Evolutionary conservation across 768 basidiomycete genomes (phyloP), one percentile per base, ranked within the genome.

Genomic region (Mycena crocata): DNA sequence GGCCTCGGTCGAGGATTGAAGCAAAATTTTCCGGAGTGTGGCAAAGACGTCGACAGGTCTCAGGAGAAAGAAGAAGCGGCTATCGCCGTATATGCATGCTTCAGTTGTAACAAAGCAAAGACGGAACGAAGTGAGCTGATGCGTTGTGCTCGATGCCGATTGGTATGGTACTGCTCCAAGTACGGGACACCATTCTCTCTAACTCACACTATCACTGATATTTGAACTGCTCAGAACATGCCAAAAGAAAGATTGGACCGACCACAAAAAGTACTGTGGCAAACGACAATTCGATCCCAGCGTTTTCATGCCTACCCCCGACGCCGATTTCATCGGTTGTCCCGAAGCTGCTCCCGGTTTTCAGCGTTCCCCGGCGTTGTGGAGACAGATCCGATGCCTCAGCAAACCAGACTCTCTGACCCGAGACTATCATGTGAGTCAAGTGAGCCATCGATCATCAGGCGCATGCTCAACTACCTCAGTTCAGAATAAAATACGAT

Each of bases 191-290:
- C 5, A 19, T 21, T 8, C 40, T 8, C 17, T 42, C 7, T 42
- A 5, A 42, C n/a, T 21, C 7, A 42, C 17, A 17, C 17, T 17
- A 14, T 34, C 17, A 21, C 54, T n/a, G 28, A 64, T 42, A 21
- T 42, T 40, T 26, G 17, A n/a, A 7, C 40, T 31, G 5, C 34
- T 49, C 37, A 67, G 66, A 6, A 48, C 32, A 19, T 67, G 66
- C 34, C 66, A 67, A 39, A 66, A 46, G 26, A 60, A 42, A 13
- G 66, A 67, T 28, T 67, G 66, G 66, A 24, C 42, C 5, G 37
- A 39, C 12, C 65, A 61, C 42, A 61, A 66, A 30, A 59, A 57
- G 26, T 21, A 37, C 12, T 66, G 58, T 46, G 54, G 54, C 21
- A 10, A 32, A 5, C 9, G 26, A 2, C 45, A n/a, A 2, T 67